A percentile compares a stretch with the other conserved stretches of the same genome.
phyloP scores from a whole-genome alignment of 768 basidiomycete genomes.

The Trametes cubensis region DNA sequence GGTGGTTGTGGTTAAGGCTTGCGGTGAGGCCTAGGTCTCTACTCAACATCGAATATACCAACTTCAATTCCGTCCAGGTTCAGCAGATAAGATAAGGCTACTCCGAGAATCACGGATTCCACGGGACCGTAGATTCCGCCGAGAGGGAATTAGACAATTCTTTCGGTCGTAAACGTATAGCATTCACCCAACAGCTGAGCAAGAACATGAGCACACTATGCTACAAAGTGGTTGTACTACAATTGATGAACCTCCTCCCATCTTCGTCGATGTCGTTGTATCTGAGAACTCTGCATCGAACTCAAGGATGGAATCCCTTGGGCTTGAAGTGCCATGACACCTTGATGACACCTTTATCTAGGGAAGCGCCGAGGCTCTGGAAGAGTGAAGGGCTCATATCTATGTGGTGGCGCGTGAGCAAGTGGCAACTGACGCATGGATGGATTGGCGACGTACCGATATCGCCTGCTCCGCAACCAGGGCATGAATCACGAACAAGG shows the following conservation, averaged over 20 bases:
- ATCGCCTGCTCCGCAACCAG: conserved; percentile 50
- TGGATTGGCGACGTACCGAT: conserved; percentile 49
- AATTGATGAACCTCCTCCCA: not conserved
- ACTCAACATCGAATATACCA: too few relatives aligned
- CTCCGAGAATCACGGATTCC: not conserved
- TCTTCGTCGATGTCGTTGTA: not conserved
- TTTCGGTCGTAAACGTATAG: conserved; percentile 6
- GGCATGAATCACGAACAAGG: conserved; percentile 57
- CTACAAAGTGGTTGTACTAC: conserved; percentile 3
- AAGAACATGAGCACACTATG: conserved; percentile 1
- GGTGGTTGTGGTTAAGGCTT: too few relatives aligned
- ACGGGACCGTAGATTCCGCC: not conserved
- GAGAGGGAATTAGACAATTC: too few relatives aligned
- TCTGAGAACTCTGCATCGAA: not conserved
- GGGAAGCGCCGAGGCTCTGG: conserved; percentile 44
- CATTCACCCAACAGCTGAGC: conserved; percentile 7
- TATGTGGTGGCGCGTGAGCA: conserved; percentile 30
- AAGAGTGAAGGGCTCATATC: conserved; percentile 71
- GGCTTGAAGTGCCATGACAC: conserved; percentile 64
- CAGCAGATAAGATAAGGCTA: not conserved
- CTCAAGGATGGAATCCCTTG: conserved; percentile 29
- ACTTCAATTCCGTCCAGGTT: not conserved
- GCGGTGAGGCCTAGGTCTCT: too few relatives aligned
- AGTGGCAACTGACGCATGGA: not conserved
- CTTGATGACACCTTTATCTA: conserved; percentile 50